Evolutionary conservation across 2,329 filamentous ascomycete species (phyloP).

Genomic region (Nemania bipapillata): DNA sequence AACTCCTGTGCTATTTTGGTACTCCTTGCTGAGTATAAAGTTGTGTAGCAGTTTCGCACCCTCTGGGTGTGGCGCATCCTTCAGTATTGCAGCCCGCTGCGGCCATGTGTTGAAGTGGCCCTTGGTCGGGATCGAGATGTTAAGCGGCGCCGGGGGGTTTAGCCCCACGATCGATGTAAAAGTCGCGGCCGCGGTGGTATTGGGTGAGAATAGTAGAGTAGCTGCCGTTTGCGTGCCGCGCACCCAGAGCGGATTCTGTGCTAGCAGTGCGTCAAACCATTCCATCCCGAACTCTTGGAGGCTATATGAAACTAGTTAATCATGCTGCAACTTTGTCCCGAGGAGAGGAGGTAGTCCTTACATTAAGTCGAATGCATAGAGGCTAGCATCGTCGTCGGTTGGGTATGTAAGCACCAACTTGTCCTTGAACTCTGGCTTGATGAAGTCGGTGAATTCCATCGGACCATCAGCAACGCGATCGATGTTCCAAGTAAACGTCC

Average conservation of each 20-base stretch:
- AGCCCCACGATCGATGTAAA: conserved; percentile 50
- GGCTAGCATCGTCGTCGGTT: conserved; percentile 67
- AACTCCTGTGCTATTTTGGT: conserved; percentile 49
- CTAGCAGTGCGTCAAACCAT: conserved; percentile 61
- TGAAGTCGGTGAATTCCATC: conserved; percentile 57
- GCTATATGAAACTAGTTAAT: conserved; percentile 1
- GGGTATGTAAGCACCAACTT: conserved; percentile 67
- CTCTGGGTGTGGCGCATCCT: conserved; percentile 61
- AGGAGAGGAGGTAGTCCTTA: conserved; percentile 44
- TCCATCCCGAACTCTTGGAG: conserved; percentile 33
- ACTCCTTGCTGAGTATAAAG: conserved; percentile 58
- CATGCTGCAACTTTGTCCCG: neutral
- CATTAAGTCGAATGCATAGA: conserved; percentile 63
- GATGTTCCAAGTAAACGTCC: conserved; percentile 54
- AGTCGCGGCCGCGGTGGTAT: conserved; percentile 50
- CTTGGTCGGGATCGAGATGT: conserved; percentile 50
- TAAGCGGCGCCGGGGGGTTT: conserved; percentile 37
- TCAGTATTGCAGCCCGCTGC: conserved; percentile 61
- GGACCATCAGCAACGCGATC: conserved; percentile 52
- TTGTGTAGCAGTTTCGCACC: conserved; percentile 62
- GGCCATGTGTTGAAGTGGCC: conserved; percentile 61
- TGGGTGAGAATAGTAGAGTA: conserved; percentile 49
- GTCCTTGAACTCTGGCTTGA: conserved; percentile 63
- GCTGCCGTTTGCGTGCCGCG: conserved; percentile 60
- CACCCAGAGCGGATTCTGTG: conserved; percentile 65